Base-by-base conservation (phyloP, 441 rosid genomes). In the Biscutella laevigata region DNA sequence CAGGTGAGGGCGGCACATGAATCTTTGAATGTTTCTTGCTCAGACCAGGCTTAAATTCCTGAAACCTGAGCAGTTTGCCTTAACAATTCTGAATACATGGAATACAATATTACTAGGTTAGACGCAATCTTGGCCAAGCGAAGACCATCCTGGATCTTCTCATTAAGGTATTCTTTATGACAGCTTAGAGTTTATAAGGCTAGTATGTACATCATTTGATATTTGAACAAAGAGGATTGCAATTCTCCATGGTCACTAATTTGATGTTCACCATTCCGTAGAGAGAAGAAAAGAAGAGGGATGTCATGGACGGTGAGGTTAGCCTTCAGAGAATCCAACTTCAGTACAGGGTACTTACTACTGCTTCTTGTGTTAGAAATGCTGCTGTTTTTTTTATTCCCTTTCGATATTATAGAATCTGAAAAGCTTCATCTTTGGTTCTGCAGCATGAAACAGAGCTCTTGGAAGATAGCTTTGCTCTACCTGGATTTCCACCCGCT, bases 251-350 rank as follows among this genome's bases (percentile, higher is more conserved):
- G 61, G 21, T 50, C 12, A 21, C 59, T 64, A 25, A 60, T 43
- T 37, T 32, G 16, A 30, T 54, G 46, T 46, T 58, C 29, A 52
- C 14, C 26, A 46, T 50, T 35, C 35, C 61, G 57, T 76, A 91
- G 96, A 78, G 98, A 67, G 98, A 91, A 69, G 96, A 91, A 73
- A 88, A 77, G 69, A 90, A 91, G 75, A 86, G 96, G 56, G 94
- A 88, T 44, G 91, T 80, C n/a, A 69, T 79, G 77, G 98, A 91
- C 29, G 74, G 74, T 26, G 94, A 91, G 72, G 95, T 88, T 61
- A 78, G 74, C 69, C 91, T 91, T 41, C 96, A 88, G 62, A 79
- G 98, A 75, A 73, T 86, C 67, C 98, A 88, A 74, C 71, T 91
- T 80, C 82, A 75, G 44, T 88, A 80, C 72, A 78, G 84, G 96